Conservation (phyloP, 331 rosid genomes). For the Spiraea crenata region DNA sequence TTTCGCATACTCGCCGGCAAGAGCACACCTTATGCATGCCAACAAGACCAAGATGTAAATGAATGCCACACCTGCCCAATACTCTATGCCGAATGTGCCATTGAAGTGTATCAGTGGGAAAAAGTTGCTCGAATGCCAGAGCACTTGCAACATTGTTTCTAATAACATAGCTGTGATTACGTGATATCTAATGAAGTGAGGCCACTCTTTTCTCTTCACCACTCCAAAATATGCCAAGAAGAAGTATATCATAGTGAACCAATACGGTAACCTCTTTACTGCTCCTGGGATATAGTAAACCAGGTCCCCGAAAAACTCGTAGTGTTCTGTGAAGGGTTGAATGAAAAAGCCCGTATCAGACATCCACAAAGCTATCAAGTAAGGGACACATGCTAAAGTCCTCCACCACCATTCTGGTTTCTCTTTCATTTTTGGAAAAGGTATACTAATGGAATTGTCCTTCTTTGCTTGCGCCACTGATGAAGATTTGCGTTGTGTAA, state of each 20-base stretch:
- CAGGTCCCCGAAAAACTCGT: constrained; percentile 40
- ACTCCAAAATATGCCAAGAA: constrained; percentile 48
- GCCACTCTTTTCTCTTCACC: constrained; percentile 62
- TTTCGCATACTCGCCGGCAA: constrained; percentile 63
- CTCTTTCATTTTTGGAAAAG: constrained; percentile 49
- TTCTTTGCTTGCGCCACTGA: constrained; percentile 45
- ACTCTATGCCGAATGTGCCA: constrained; percentile 68
- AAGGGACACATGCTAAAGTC: constrained; percentile 72
- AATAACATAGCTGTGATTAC: constrained; percentile 70
- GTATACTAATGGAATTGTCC: constrained; percentile 47
- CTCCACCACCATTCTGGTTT: constrained; percentile 99
- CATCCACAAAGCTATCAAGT: constrained; percentile 62
- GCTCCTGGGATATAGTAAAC: constrained; percentile 75
- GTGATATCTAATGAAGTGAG: constrained; percentile 68
- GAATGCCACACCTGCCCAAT: constrained; percentile 77
- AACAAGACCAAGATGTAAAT: constrained; percentile 44
- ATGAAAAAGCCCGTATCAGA: constrained; percentile 67
- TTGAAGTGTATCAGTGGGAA: constrained; percentile 73
- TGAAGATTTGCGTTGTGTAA: constrained; percentile 25
- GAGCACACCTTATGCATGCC: constrained; percentile 64
- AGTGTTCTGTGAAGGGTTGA: constrained; percentile 52
- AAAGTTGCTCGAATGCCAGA: constrained; percentile 66
- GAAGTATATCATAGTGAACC: constrained; percentile 73
- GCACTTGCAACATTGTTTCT: constrained; percentile 59
- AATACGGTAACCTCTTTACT: constrained; percentile 53